Evolutionary conservation across 1,139 yeast genomes (phyloP), one percentile per base, ranked within the genome.

Genomic region (Pneumocystis sp.): DNA sequence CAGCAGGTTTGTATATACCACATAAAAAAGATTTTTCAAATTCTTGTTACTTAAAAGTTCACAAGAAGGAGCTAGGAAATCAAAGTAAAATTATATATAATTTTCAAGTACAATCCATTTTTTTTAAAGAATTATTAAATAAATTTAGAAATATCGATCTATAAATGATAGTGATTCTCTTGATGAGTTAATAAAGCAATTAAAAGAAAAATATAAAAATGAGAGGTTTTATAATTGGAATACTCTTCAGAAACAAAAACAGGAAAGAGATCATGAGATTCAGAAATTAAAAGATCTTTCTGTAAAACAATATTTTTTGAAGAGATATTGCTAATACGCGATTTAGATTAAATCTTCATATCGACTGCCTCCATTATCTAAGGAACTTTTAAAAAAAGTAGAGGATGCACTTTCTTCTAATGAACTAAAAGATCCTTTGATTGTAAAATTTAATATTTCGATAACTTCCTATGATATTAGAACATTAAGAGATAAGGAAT

Each of bases 401-500:
- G 45, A 59, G 10, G 45, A 59, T 21, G 40, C 19, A 21, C 61
- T 59, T 31, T 39, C 4, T 39, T 42, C 44, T 25, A 31, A 39
- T 39, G 5, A 7, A 59, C 5, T 21, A 10, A 59, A 59, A 31
- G 31, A 39, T 39, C 61, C 61, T 59, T 71, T 80, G 7, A 80
- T 78, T 10, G 77, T 78, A 17, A 81, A 77, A 61, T 79, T 78
- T 69, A 76, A 76, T 63, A 77, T 93, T 44, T 95, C 87, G 66
- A 81, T 93, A 8, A 77, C 79, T 4, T 81, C 82, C 0, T 76
- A 82, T 62, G 98, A 93, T 73, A 74, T 93, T 65, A 79, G 80
- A 64, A 90, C 97, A 0, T 77, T 93, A 50, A 77, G 81, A 8
- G 89, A 86, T 66, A 80, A 86, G 1, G 77, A 80, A 63, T 93